Evolutionary conservation across 2,329 filamentous ascomycete genomes (phyloP), one percentile per base, ranked within the genome.

Genomic region (Daldinia eschscholtzii): DNA sequence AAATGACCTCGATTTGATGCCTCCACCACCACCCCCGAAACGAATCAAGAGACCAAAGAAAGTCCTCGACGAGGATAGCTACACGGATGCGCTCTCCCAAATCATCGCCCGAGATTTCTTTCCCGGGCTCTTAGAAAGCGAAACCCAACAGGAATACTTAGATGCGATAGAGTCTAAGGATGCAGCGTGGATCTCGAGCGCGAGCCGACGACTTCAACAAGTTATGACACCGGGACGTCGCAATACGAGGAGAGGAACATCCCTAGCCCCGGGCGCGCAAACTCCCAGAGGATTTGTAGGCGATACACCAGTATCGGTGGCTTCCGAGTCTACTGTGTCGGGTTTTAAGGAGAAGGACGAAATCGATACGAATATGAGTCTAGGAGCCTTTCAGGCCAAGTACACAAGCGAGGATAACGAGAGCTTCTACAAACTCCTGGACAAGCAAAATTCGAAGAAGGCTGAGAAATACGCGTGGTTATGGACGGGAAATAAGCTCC

Each of bases 321-420:
- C 78, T 6, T 85, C 82, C 2, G 65, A 77, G 39, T 76, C 79
- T 9, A 79, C 78, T 23, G 80, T 80, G 9, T 78, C 76, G 5
- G 74, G 77, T 23, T 76, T 78, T 15, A 77, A 79, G 18, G 79
- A 81, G 57, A 83, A 81, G 61, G 82, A 83, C 65, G 80, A 85
- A 35, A 84, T 93, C 18, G 91, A 97, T 77, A 89, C 91, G 46
- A 91, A 91, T 73, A 89, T 98, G 84, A 94, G 91, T 67, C 86
- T 99, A 1, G 89, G 91, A 60, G 88, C 91, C 1, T 99, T 98
- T 76, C 96, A 99, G 77, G 87, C 92, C 2, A 95, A 93, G 73
- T 98, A 98, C 81, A 99, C 95, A 0, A 97, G 93, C 76, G 96
- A 99, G 80, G 96, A 99, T 79, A 98, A 98, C 77, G 96, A 98